A percentile compares a stretch with the other conserved stretches of the same genome.
These are phyloP conservation scores for Polygonum maritimum DNA, from an alignment of 148 eudicot genomes.

Conservation along the genomic window DNA sequence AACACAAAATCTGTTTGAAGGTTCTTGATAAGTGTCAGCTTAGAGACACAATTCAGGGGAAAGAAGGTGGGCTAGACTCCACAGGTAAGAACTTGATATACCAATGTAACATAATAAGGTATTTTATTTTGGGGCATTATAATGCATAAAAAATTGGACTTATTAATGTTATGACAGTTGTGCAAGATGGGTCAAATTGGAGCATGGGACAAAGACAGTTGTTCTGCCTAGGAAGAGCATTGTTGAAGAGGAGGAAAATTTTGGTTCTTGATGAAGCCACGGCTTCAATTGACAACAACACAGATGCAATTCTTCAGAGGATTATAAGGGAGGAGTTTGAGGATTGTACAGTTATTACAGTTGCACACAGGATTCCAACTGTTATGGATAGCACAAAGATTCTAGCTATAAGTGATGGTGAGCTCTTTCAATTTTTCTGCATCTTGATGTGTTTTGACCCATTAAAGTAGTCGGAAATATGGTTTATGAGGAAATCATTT, in stretches of 20 bases:
- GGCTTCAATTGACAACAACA: slow-evolving; percentile 32
- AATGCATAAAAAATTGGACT: too few relatives aligned
- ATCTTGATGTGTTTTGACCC: not conserved
- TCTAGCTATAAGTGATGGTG: slow-evolving; percentile 34
- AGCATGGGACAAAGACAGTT: slow-evolving; percentile 29
- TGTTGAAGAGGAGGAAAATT: slow-evolving; percentile 19
- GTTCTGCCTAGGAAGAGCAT: slow-evolving; percentile 24
- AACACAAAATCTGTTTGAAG: slow-evolving; percentile 15
- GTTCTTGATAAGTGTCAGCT: slow-evolving; percentile 53
- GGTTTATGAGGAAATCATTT: too few relatives aligned
- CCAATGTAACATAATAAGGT: too few relatives aligned
- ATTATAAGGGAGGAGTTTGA: slow-evolving; percentile 41
- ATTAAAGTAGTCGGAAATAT: not conserved
- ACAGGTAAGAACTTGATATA: slow-evolving; percentile 20
- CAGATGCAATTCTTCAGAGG: slow-evolving; percentile 31
- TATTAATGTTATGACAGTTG: slow-evolving; percentile 5
- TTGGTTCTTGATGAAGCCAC: slow-evolving; percentile 31
- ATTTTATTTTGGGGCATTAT: too few relatives aligned
- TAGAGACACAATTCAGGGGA: slow-evolving; percentile 29
- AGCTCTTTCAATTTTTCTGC: not conserved
- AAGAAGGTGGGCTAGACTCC: slow-evolving; percentile 42
- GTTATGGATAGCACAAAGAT: slow-evolving; percentile 51
- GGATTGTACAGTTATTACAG: slow-evolving; percentile 31
- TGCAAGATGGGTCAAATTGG: slow-evolving; percentile 21
- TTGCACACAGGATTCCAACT: slow-evolving; percentile 43